Conservation (phyloP, 2,329 filamentous ascomycete genomes). For the Penicillium sp. region DNA sequence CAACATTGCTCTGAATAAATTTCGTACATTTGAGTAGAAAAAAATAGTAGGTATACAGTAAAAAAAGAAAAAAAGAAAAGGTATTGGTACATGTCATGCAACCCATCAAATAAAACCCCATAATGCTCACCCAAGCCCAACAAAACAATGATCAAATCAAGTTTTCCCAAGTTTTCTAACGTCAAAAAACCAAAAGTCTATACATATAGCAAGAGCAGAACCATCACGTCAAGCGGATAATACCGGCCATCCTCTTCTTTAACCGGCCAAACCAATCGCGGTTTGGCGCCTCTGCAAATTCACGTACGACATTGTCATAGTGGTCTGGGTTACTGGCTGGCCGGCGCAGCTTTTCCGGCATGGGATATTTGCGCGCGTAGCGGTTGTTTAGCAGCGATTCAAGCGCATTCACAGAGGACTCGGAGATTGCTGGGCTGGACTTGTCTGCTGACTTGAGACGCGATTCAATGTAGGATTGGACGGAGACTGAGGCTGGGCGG, state of each 20-base stretch:
- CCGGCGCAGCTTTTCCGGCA: conserved; percentile 47
- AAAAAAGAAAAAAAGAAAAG: conserved; percentile 6
- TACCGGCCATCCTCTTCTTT: conserved; percentile 47
- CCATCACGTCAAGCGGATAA: conserved; percentile 45
- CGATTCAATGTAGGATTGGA: conserved; percentile 43
- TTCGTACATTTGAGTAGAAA: conserved; percentile 7
- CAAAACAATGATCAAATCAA: not conserved
- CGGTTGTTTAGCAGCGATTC: conserved; percentile 60
- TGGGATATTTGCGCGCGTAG: conserved; percentile 52
- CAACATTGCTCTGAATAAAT: not conserved
- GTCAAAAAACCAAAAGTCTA: not conserved
- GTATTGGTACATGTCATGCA: conserved; percentile 23
- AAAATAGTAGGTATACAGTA: conserved; percentile 15
- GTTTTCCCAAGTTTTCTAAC: not conserved
- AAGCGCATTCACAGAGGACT: conserved; percentile 55
- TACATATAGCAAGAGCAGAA: conserved; percentile 44
- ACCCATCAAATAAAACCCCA: conserved; percentile 11
- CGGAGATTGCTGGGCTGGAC: conserved; percentile 24
- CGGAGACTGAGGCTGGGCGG: conserved; percentile 45
- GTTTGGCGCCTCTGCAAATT: conserved; percentile 54
- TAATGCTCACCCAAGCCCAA: conserved; percentile 6
- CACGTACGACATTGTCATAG: conserved; percentile 52
- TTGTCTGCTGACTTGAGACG: conserved; percentile 25
- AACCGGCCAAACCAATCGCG: conserved; percentile 48
- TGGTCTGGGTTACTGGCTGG: conserved; percentile 53